Base-by-base conservation (phyloP, 169 alveolate genomes). In the Eimeria necatrix region DNA sequence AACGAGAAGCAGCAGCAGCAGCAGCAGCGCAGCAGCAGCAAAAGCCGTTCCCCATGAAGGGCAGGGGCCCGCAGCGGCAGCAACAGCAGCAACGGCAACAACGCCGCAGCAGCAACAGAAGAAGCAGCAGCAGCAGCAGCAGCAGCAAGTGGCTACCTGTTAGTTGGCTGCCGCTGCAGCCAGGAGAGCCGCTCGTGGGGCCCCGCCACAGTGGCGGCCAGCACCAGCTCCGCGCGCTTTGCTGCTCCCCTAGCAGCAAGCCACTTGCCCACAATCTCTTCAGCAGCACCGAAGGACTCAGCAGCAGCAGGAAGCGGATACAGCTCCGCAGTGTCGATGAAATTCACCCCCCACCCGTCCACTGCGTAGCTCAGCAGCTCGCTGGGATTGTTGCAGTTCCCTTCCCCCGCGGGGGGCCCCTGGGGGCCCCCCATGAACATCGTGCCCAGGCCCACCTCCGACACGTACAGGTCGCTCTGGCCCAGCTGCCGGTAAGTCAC, bases 401-500 rank as follows among this genome's bases (percentile, higher is more conserved):
- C 86, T 48, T 73, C 84, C 16, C 84, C 84, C 6, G 84, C 84
- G 10, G 84, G 84, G 64, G 96, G 95, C 22, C 92, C 96, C 88
- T 95, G 95, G 22, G 94, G 96, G 26, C 91, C 85, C n/a, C 99
- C 99, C 83, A 97, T 96, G 22, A 97, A 97, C 99, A 98, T 98
- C 6, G 99, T 98, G 18, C 99, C 99, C 97, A 98, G 73, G 64
- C 98, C 96, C 6, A 97, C 94, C 88, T 97, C 98, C 9, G 98
- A 96, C 10, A 97, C 97, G 41, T 94, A 96, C 85, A 97, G 68
- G 76, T 97, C 98, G 56, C 96, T 81, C 94, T 93, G 41, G 24
- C 96, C 96, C 60, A 94, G 90, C 95, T 87, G 95, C 87, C 97
- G 85, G 59, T 91, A 61, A 32, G 86, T 32, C 3, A 76, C 64